Evolutionary conservation across 2,329 filamentous ascomycete genomes (phyloP), one percentile per base, ranked within the genome.

Genomic region (Ceratocystis destructans): DNA sequence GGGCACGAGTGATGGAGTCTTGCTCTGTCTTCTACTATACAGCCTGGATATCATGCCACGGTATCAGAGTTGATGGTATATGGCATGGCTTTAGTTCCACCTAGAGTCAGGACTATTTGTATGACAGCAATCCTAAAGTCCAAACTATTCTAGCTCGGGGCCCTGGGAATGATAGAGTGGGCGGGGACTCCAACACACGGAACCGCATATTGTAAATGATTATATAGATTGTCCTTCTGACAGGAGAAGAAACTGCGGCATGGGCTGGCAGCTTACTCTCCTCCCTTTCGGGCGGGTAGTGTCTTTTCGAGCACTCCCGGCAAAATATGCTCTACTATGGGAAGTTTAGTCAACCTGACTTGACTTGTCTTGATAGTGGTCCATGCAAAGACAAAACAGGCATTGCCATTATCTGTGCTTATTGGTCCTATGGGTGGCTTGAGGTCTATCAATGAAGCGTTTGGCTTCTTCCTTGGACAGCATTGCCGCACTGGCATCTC

Each of bases 161-260:
- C 31, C 8, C 5, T 17, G 22, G 50, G 50, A 31, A 28, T 15
- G 12, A 48, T 53, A 15, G 22, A 37, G 33, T 59, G 55, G 12
- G 7, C 15, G 28, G 55, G 37, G 17, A 59, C 31, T 8, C 3
- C 53, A 31, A n/a, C 17, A 31, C 28, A 37, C 7, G 48, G 33
- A 20, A 33, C 28, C 7, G 55, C 55, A 20, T 31, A 31, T 59
- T 25, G 55, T 59, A 59, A 59, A 59, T 59, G 55, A 59, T 59
- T 59, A 31, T 59, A 37, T 59, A 59, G 12, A 37, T 59, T 59
- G 22, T 53, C 15, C 22, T 10, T 53, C 48, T 53, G 20, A 15
- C 8, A 53, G 10, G 10, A 12, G 22, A 28, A 22, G 48, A 53
- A 53, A 25, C 48, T 41, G 10, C 12, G 37, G 10, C 20, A 53